Evolutionary conservation across 1,139 yeast genomes (phyloP).

Genomic region (Pichia sp.): DNA sequence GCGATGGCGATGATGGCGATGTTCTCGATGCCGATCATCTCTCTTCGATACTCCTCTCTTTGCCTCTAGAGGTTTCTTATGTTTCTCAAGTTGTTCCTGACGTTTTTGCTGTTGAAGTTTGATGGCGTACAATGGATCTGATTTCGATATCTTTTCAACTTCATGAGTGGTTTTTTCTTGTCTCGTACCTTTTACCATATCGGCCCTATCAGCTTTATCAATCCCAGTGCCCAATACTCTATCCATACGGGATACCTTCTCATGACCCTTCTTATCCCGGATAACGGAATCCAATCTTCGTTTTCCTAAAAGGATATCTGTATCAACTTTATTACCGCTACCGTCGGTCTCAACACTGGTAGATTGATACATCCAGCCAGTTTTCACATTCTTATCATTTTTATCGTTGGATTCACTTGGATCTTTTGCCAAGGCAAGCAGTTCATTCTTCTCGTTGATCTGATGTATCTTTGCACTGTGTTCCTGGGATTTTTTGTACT

Average conservation of each 20-base stretch:
- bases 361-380: constrained; percentile 82
- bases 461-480: constrained; percentile 57
- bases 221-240: constrained; percentile 16
- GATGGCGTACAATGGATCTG: constrained; percentile 53
- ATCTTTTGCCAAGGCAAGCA: constrained; percentile 31
- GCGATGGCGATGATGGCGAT: too few relatives aligned
- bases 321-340: constrained; percentile 23
- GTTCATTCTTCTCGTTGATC: constrained; percentile 57
- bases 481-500: constrained; percentile 58
- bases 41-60: background rate
- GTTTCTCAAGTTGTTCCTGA: constrained; percentile 13
- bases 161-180: background rate
- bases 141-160: constrained; percentile 22
- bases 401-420: constrained; percentile 20
- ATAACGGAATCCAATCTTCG: constrained; percentile 36
- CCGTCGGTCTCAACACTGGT: constrained; percentile 45
- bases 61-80: constrained; percentile 5
- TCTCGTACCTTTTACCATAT: too few relatives aligned
- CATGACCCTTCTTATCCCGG: constrained; percentile 5
- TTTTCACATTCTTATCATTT: constrained; percentile 18
- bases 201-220: constrained; percentile 11
- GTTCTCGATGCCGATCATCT: too few relatives aligned
- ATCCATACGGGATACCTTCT: constrained; percentile 11
- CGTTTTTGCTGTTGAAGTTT: constrained; percentile 31
- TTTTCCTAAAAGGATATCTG: constrained; percentile 45